phyloP scores from a whole-genome alignment of 2,329 filamentous ascomycete species.

The Incumbomyces delicatus region DNA sequence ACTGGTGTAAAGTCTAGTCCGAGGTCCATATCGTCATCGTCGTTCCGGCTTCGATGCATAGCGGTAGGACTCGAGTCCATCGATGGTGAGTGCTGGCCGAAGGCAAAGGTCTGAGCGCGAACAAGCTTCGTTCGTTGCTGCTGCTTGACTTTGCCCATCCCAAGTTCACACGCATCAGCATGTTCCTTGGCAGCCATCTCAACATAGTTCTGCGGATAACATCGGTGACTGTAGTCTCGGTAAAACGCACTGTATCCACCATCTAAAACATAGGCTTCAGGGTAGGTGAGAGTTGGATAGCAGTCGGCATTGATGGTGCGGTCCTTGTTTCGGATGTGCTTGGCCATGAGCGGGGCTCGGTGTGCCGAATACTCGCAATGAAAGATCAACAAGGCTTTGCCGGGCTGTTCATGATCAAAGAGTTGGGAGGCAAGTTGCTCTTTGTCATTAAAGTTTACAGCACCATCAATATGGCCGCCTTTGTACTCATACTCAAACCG shows the following conservation, averaged over 20 bases:
- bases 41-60: conserved; percentile 27
- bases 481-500: conserved; percentile 98
- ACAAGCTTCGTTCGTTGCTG: conserved; percentile 67
- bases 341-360: conserved; percentile 90
- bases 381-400: conserved; percentile 75
- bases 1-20: conserved; percentile 18
- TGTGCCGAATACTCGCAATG: conserved; percentile 99
- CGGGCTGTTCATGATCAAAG: conserved; percentile 55
- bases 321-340: conserved; percentile 82
- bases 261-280: conserved; percentile 93
- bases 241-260: conserved; percentile 96
- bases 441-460: conserved; percentile 95
- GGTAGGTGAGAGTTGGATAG: conserved; percentile 86
- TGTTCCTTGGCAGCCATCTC: conserved; percentile 93
- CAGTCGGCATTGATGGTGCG: conserved; percentile 72
- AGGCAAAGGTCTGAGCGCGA: conserved; percentile 89
- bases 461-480: conserved; percentile 86
- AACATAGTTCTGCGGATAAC: conserved; percentile 90
- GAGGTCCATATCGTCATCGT: conserved; percentile 21
- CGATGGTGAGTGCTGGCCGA: conserved; percentile 59
- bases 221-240: conserved; percentile 63
- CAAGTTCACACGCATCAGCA: conserved; percentile 83
- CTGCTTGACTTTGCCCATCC: conserved; percentile 76
- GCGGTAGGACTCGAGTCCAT: conserved; percentile 57
- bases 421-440: conserved; percentile 71